phyloP scores from a whole-genome alignment of 768 basidiomycete genomes.

The Kwoniella sp. region DNA sequence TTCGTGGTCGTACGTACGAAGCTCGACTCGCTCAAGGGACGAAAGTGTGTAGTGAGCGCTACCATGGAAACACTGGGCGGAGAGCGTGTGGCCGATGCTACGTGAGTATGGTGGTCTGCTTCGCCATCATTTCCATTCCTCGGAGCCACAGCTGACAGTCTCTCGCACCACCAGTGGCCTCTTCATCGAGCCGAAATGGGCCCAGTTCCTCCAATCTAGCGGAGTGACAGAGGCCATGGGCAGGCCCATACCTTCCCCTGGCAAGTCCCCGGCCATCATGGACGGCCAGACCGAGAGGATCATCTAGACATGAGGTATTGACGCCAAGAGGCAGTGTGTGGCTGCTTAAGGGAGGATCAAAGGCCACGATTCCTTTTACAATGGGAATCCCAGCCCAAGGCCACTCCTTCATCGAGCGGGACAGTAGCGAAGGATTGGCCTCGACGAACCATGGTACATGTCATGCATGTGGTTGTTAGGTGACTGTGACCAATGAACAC shows the following conservation, averaged over 20 bases:
- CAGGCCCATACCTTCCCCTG: conserved; percentile 50
- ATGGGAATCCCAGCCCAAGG: no score
- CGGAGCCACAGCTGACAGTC: neutral
- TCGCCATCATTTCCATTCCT: no score
- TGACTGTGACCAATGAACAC: no score
- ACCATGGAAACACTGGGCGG: conserved; percentile 77
- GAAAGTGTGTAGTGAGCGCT: conserved; percentile 70
- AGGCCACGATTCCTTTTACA: no score
- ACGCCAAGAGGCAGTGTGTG: no score
- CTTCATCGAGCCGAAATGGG: conserved; percentile 86
- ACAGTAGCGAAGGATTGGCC: no score
- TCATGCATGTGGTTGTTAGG: no score
- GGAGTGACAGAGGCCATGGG: conserved; percentile 66
- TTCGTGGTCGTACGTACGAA: conserved; percentile 76
- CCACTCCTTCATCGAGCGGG: no score
- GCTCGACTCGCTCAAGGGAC: conserved; percentile 65
- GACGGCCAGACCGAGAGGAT: conserved; percentile 20
- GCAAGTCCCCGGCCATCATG: conserved; percentile 21
- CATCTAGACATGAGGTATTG: no score
- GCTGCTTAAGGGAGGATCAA: no score
- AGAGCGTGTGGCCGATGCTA: conserved; percentile 72
- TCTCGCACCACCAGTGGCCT: conserved; percentile 56
- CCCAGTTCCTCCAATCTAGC: conserved; percentile 64
- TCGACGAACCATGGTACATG: no score
- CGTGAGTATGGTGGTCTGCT: conserved; percentile 59